Percentiles rank a stretch among this genome's conserved stretches.
Evolutionary conservation across 2,329 filamentous ascomycete species (phyloP).

Genomic region (Curvularia eragrostidis): DNA sequence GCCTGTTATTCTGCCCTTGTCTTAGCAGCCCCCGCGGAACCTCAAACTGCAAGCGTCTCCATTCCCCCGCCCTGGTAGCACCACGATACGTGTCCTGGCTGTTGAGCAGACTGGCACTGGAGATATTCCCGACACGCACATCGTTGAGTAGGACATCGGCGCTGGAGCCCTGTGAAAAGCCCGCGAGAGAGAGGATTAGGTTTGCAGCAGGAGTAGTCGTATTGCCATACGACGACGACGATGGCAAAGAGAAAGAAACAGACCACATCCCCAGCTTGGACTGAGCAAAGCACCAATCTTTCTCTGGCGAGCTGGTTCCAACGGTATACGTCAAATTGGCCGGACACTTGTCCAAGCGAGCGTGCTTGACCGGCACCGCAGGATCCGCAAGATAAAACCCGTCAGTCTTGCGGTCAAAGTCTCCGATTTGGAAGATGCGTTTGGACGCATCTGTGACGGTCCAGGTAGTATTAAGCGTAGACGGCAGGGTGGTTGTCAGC

Average conservation of each 20-base stretch:
- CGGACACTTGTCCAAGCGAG: conserved; percentile 54
- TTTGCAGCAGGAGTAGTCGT: conserved; percentile 35
- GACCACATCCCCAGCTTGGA: conserved; percentile 46
- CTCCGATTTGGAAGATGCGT: conserved; percentile 59
- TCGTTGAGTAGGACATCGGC: conserved; percentile 54
- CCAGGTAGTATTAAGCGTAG: conserved; percentile 57
- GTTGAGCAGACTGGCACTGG: conserved; percentile 45
- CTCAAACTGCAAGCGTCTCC: conserved; percentile 55
- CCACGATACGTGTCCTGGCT: conserved; percentile 59
- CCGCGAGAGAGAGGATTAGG: conserved; percentile 55
- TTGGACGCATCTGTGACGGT: conserved; percentile 45
- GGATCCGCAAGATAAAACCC: conserved; percentile 55
- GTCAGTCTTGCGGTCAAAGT: conserved; percentile 56
- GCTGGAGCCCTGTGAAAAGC: conserved; percentile 54
- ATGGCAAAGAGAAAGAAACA: conserved; percentile 40
- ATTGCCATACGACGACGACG: conserved; percentile 18
- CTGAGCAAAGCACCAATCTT: conserved; percentile 61
- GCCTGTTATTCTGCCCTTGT: conserved; percentile 48
- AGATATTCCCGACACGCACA: conserved; percentile 52
- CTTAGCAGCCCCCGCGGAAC: conserved; percentile 41
- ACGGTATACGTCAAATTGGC: conserved; percentile 56
- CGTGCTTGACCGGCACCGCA: conserved; percentile 53
- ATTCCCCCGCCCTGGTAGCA: conserved; percentile 57
- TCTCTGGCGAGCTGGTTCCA: conserved; percentile 38
- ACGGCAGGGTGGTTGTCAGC: conserved; percentile 49